Evolutionary conservation across 257 asterid genomes (phyloP).

Genomic region (Solanum stenotomum): DNA sequence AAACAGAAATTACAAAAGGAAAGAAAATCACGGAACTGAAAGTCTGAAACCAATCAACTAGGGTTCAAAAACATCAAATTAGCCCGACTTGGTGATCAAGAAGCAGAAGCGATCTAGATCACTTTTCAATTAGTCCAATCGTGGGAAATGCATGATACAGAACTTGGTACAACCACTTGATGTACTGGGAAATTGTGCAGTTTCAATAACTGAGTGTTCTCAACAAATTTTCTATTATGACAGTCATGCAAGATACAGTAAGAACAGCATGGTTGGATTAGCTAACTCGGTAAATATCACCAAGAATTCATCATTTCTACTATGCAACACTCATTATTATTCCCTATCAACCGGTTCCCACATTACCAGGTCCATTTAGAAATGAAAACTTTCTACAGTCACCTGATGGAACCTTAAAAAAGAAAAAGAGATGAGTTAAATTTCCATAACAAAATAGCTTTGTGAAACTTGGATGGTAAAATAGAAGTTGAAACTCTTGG

Average conservation of each 20-base stretch:
- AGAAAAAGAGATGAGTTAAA: background rate
- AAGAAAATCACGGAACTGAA: background rate
- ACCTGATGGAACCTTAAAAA: background rate
- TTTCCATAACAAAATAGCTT: background rate
- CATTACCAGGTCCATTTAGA: background rate
- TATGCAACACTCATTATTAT: background rate
- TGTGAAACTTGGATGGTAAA: background rate
- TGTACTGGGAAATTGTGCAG: background rate
- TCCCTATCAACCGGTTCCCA: background rate
- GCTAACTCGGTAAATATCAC: background rate
- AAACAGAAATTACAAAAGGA: background rate
- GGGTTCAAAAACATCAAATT: background rate
- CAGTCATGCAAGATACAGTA: background rate
- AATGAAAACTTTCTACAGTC: background rate
- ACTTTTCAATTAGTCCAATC: background rate
- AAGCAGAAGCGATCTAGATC: background rate
- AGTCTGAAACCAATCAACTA: background rate
- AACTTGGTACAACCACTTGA: background rate
- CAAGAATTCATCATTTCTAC: background rate
- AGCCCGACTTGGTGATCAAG: background rate
- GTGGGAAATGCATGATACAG: background rate
- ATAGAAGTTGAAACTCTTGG: background rate
- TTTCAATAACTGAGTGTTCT: background rate
- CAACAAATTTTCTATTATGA: background rate
- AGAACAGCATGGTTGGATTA: background rate